Base-by-base conservation (phyloP, 2,329 filamentous ascomycete species). In the Chrysoporthe puriensis region DNA sequence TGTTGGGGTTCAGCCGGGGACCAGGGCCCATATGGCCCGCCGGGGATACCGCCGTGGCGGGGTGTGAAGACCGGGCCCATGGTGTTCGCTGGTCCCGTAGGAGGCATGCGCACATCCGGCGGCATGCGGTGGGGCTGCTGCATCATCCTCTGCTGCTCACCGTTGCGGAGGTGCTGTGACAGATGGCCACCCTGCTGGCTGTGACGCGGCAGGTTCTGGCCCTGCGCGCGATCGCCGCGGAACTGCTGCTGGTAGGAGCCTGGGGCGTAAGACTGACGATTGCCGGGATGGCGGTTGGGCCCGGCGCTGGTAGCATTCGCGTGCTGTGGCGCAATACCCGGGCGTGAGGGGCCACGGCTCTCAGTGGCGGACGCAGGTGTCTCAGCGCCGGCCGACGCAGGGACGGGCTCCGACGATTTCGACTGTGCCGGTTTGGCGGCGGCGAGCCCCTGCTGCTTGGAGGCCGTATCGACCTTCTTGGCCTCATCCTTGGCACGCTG, bases 71-170 rank as follows among this genome's bases (percentile, higher is more conserved):
- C 74, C 18, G 83, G 63, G 74, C 90, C 82, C 70, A 81, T 75
- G 70, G 81, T 73, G 79, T 87, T 87, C 8, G 90, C 85, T 56
- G 94, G 92, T 0, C 91, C 92, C 32, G 90, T 91, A 2, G 92
- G 91, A 18, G 92, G 91, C 36, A 87, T 83, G 61, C 92, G 91
- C 76, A 87, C 82, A 69, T 95, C 91, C 52, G 88, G 86, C 43
- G 88, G 78, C 43, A 85, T 83, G 60, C 83, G 83, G 56, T 79
- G 76, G 18, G 77, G 71, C 73, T 74, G 57, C 68, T 73, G 69
- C 18, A 81, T 81, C 75, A 78, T 83, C 76, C 82, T 85, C 71
- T 84, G 85, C 73, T 84, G 82, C 71, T 87, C 85, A 21, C 82
- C 76, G 67, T 81, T 83, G 68, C 75, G 76, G 42, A 71, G 73